Evolutionary conservation across 805 yeast genomes (phyloP).

Genomic region (Wickerhamiella domercqiae): DNA sequence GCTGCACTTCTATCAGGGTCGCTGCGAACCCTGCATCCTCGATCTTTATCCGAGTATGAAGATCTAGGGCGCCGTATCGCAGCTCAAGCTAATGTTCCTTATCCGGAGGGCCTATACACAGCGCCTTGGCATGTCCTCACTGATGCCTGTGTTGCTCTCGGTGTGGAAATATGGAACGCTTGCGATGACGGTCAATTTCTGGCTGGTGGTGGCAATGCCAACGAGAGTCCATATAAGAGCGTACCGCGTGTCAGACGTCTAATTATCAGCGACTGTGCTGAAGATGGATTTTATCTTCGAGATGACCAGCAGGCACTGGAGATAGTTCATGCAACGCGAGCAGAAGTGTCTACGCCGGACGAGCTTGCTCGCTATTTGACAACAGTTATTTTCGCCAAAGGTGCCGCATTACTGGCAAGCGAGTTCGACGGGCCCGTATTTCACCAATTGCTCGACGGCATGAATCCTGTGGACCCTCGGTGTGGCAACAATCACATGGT

Average conservation of each 20-base stretch:
- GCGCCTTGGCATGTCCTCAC: constrained; percentile 17
- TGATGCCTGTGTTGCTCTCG: constrained; percentile 15
- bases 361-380: constrained; percentile 14
- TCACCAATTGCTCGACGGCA: constrained; percentile 21
- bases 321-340: constrained; percentile 6
- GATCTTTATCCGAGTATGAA: constrained; percentile 13
- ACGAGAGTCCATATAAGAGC: too few species aligned
- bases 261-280: constrained; percentile 20
- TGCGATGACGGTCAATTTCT: constrained; percentile 19
- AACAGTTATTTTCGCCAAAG: constrained; percentile 10
- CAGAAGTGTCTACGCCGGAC: constrained; percentile 3
- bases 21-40: background rate
- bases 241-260: constrained; percentile 13
- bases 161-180: constrained; percentile 17
- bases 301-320: constrained; percentile 7
- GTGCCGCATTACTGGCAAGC: constrained; percentile 5
- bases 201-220: constrained; percentile 10
- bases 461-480: constrained; percentile 19
- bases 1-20: constrained; percentile 21
- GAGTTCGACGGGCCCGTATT: constrained; percentile 15
- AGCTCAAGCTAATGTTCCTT: constrained; percentile 7
- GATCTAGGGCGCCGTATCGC: constrained; percentile 10
- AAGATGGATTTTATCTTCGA: constrained; percentile 18
- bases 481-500: constrained; percentile 24
- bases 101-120: constrained; percentile 12